phyloP scores from a whole-genome alignment of 345 rosid genomes.

The Eucalyptus brandiana region DNA sequence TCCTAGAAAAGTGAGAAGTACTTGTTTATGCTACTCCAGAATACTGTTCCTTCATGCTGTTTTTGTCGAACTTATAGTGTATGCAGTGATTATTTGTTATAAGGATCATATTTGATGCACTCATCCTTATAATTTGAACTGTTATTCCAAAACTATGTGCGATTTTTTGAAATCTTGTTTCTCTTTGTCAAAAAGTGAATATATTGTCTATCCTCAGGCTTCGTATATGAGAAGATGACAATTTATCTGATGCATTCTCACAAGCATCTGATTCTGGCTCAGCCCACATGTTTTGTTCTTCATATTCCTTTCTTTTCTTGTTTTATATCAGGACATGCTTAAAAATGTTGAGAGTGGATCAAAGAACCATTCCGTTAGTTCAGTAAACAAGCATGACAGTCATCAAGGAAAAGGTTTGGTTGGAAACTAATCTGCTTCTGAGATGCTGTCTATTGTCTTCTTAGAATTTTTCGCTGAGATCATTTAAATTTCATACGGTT shows the following conservation, averaged over 20 bases:
- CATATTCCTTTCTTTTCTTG: not conserved
- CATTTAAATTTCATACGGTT: not conserved
- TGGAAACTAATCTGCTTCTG: not conserved
- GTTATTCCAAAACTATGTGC: not conserved
- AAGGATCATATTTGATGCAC: not conserved
- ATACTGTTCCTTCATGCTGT: not conserved
- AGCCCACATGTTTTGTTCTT: not conserved
- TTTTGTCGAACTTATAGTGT: not conserved
- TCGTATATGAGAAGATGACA: not conserved
- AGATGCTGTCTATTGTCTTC: not conserved
- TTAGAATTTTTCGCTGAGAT: not conserved
- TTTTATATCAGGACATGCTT: conserved; percentile 15
- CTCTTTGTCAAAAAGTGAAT: not conserved
- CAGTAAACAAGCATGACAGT: not conserved
- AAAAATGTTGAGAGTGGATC: conserved; percentile 4
- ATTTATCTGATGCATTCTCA: not conserved
- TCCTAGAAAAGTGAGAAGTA: not conserved
- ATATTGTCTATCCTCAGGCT: not conserved
- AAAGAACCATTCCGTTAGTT: conserved; percentile 8
- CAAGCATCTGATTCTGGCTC: not conserved
- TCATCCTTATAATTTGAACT: not conserved
- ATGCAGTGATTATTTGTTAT: not conserved
- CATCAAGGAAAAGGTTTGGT: conserved; percentile 19
- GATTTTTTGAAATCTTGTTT: not conserved
- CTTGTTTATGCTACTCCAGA: not conserved